These are phyloP conservation scores for Geopyxis carbonaria DNA, from an alignment of 495 filamentous ascomycete species.

Conservation along the genomic window DNA sequence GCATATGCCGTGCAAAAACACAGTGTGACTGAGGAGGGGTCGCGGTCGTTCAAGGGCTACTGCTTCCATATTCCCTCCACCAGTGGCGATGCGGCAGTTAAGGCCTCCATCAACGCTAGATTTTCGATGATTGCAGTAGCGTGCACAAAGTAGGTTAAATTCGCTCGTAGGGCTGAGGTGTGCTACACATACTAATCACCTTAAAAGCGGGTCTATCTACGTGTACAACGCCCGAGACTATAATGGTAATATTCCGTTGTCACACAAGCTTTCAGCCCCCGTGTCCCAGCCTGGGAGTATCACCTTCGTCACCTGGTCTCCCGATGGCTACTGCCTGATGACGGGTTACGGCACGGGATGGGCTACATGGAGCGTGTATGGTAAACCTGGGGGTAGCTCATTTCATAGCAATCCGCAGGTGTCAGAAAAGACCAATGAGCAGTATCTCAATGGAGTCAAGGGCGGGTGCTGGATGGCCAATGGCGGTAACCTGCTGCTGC, in stretches of 20 bases:
- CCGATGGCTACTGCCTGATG: conserved; percentile 92
- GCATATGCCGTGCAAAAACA: conserved; percentile 79
- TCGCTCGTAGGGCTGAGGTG: background rate
- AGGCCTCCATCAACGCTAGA: conserved; percentile 73
- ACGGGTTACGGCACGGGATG: conserved; percentile 86
- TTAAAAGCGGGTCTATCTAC: conserved; percentile 45
- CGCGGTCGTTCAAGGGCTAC: conserved; percentile 62
- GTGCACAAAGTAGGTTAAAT: conserved; percentile 37
- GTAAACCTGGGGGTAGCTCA: conserved; percentile 67
- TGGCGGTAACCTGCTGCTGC: conserved; percentile 69
- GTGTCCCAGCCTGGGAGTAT: conserved; percentile 54
- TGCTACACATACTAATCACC: background rate
- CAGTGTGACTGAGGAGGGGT: conserved; percentile 23
- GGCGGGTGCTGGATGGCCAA: conserved; percentile 74
- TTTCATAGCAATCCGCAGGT: conserved; percentile 51
- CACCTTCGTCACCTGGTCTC: conserved; percentile 69
- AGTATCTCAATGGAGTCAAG: conserved; percentile 59
- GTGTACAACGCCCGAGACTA: conserved; percentile 90
- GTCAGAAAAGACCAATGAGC: conserved; percentile 50
- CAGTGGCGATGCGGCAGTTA: conserved; percentile 43
- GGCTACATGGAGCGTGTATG: conserved; percentile 94
- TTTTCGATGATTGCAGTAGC: conserved; percentile 85
- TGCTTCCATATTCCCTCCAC: conserved; percentile 65
- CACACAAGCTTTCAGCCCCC: conserved; percentile 54
- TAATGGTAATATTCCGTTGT: conserved; percentile 79